Conservation (phyloP, 164 flowering plant species). For the Buxus sempervirens region DNA sequence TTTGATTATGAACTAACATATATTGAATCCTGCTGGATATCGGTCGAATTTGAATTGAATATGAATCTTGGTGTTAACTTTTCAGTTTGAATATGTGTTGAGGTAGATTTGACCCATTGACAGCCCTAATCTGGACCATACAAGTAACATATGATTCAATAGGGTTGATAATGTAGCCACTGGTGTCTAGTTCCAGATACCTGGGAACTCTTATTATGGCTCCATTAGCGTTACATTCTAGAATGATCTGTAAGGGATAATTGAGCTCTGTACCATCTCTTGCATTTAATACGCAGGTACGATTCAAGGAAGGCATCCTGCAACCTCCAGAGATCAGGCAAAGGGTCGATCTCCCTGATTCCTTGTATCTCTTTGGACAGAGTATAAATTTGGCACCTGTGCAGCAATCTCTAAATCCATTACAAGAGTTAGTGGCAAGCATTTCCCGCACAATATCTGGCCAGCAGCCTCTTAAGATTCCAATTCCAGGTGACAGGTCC, state of each 20-base stretch:
- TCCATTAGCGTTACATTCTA: not conserved
- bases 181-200: not conserved
- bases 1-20: no score
- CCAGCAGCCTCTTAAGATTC: constrained; percentile 72
- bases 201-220: not conserved
- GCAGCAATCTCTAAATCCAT: constrained; percentile 61
- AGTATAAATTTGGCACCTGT: constrained; percentile 52
- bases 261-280: not conserved
- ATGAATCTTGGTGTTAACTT: no score
- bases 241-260: not conserved
- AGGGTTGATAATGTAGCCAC: not conserved
- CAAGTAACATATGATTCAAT: not conserved
- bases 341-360: constrained; percentile 61
- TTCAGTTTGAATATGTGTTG: no score
- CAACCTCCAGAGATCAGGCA: constrained; percentile 84
- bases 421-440: constrained; percentile 56
- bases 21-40: no score
- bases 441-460: constrained; percentile 69
- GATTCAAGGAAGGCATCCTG: constrained; percentile 80
- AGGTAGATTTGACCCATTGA: no score
- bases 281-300: constrained; percentile 42
- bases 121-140: no score
- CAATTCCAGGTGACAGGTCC: constrained; percentile 72
- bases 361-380: constrained; percentile 75
- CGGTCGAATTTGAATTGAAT: no score